Percentiles rank a stretch among this genome's conserved stretches.
phyloP scores from a whole-genome alignment of 2,329 filamentous ascomycete genomes.

The Beauveria sp. region DNA sequence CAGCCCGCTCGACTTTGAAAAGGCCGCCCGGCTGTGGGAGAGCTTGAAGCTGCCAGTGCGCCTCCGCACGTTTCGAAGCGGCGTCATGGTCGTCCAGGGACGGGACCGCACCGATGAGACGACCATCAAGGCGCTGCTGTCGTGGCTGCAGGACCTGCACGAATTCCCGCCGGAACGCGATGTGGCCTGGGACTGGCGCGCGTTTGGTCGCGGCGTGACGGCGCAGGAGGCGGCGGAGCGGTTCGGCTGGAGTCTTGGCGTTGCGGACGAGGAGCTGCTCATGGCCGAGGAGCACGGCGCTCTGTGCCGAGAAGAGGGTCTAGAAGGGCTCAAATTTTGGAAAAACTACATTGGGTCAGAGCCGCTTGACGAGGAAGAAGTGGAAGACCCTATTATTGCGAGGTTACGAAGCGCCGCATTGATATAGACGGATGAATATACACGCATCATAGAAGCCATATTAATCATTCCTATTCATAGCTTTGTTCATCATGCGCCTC shows the following conservation, averaged over 20 bases:
- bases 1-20: slow-evolving; percentile 84
- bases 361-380: neutral
- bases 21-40: slow-evolving; percentile 83
- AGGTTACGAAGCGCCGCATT: slow-evolving; percentile 3
- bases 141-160: slow-evolving; percentile 72
- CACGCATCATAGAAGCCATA: neutral
- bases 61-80: slow-evolving; percentile 81
- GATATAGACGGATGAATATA: neutral
- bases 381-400: slow-evolving; percentile 5
- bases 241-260: slow-evolving; percentile 96
- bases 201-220: slow-evolving; percentile 78
- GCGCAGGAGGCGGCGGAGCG: slow-evolving; percentile 81
- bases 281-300: slow-evolving; percentile 92
- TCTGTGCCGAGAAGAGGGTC: slow-evolving; percentile 81
- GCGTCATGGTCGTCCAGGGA: slow-evolving; percentile 87
- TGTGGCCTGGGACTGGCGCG: slow-evolving; percentile 65
- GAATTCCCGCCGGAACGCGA: slow-evolving; percentile 55
- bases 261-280: slow-evolving; percentile 89
- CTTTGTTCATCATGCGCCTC: neutral
- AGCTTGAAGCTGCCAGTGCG: slow-evolving; percentile 78
- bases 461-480: neutral
- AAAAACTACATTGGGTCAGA: slow-evolving; percentile 58
- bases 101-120: slow-evolving; percentile 84
- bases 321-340: slow-evolving; percentile 92
- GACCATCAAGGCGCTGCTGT: slow-evolving; percentile 67